Evolutionary conservation across 2,329 filamentous ascomycete species (phyloP), one percentile per base, ranked within the genome.

Genomic region (Teratosphaeria gauchensis): DNA sequence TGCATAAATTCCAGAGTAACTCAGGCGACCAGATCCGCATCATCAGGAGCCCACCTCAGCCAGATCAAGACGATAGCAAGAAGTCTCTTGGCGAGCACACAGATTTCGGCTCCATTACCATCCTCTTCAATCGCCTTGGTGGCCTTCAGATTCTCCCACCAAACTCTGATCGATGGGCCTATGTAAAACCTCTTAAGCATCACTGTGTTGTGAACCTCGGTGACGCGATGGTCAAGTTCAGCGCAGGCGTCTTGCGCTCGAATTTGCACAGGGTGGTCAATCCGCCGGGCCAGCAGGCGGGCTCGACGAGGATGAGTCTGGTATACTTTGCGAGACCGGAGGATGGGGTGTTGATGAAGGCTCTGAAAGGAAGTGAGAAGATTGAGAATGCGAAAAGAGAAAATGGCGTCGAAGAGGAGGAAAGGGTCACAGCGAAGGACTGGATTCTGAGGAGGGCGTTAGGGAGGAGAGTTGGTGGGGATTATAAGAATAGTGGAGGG

Each of bases 251-350:
- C 24, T 55, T 69, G 59, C 62, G 67, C 53, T 66, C 63, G 58
- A 69, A 69, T 58, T 58, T 69, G 16, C 80, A 83, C 66, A 74
- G 81, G 2, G 80, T 83, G 24, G 76, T 77, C 9, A 71, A 72
- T 31, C 75, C 80, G 42, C 78, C 79, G 0, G 78, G 78, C 0
- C 64, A 68, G 11, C 81, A 83, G 66, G 73, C 67, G 4, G 66
- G 71, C n/a, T 60, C 57, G 16, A 75, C 73, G 21, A 71, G 82
- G 57, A 80, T 77, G 65, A 82, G 79, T 68, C 62, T 83, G 21
- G 80, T 82, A 9, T 83, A 83, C 64, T 83, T 83, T 67, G 71
- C 74, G 31, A 67, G 81, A 61, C 80, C 80, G 2, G 78, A 76
- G 64, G 76, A 81, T 68, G 71, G 77, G 28, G 75, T 80, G 16